Percentiles rank a stretch among this genome's conserved stretches.
These are phyloP conservation scores for Capsicum rhomboideum DNA, from an alignment of 257 asterid genomes.

Conservation along the genomic window DNA sequence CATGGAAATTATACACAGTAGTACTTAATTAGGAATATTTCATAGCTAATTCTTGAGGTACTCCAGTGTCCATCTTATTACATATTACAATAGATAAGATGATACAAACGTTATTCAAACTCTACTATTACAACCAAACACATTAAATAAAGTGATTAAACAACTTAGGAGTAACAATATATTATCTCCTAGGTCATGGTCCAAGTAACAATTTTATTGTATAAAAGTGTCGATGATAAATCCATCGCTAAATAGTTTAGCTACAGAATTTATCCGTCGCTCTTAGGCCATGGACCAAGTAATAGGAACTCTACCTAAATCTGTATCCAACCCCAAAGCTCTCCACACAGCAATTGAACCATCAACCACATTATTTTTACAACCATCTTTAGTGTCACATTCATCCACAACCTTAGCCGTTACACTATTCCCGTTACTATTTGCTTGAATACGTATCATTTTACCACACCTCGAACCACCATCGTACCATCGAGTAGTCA, in stretches of 20 bases:
- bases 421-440: slow-evolving; percentile 31
- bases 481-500: slow-evolving; percentile 33
- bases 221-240: neutral
- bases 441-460: slow-evolving; percentile 16
- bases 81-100: neutral
- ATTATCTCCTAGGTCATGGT: neutral
- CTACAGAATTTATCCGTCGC: neutral
- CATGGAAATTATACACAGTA: no score
- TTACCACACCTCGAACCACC: slow-evolving; percentile 25
- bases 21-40: neutral
- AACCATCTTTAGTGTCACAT: slow-evolving; percentile 39
- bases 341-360: slow-evolving; percentile 32
- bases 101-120: neutral
- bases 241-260: neutral
- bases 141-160: neutral
- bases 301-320: slow-evolving; percentile 13
- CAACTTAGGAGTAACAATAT: neutral
- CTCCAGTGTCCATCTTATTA: neutral
- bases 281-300: slow-evolving; percentile 34
- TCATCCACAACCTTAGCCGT: slow-evolving; percentile 53
- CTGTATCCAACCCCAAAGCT: slow-evolving; percentile 20
- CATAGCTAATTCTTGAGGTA: neutral
- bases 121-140: neutral
- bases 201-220: neutral
- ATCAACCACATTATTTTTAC: slow-evolving; percentile 32